Percentiles rank a stretch among this genome's conserved stretches.
These are phyloP conservation scores for Marsdenia floribunda DNA, from an alignment of 257 asterid genomes.

Conservation along the genomic window DNA sequence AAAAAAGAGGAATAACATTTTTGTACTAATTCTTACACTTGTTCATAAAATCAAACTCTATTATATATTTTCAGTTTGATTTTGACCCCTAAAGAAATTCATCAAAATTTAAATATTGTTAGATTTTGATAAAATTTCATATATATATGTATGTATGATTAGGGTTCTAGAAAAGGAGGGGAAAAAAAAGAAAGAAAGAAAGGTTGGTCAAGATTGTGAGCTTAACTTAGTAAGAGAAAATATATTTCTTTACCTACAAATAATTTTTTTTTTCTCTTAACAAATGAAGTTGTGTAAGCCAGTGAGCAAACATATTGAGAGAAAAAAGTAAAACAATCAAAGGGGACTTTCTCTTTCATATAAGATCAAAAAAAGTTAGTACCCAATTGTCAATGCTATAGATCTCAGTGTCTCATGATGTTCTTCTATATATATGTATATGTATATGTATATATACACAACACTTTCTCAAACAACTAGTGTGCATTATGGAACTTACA, in stretches of 20 bases:
- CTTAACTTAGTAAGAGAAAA: conserved; percentile 8
- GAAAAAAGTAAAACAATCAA: conserved; percentile 26
- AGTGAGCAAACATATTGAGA: conserved; percentile 30
- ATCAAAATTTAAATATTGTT: neutral
- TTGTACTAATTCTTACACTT: neutral
- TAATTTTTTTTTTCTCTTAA: conserved; percentile 22
- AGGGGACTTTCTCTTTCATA: conserved; percentile 24
- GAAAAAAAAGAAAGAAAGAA: too few species aligned
- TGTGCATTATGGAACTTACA: conserved; percentile 14
- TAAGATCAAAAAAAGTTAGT: conserved; percentile 30
- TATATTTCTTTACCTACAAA: conserved; percentile 15
- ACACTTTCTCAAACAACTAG: conserved; percentile 19
- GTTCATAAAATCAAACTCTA: neutral
- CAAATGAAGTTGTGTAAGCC: conserved; percentile 36
- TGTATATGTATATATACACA: too few species aligned
- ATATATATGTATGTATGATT: too few species aligned
- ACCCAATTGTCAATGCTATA: conserved; percentile 48
- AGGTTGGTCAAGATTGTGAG: conserved; percentile 3
- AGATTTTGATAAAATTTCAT: neutral
- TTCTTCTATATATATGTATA: conserved; percentile 18
- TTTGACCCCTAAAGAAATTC: neutral
- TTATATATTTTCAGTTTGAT: neutral
- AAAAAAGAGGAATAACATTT: too few species aligned
- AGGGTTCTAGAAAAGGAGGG: too few species aligned
- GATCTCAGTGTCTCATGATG: conserved; percentile 56